Evolutionary conservation across 768 basidiomycete genomes (phyloP).

Genomic region (Sistotremastrum niveocremeum): DNA sequence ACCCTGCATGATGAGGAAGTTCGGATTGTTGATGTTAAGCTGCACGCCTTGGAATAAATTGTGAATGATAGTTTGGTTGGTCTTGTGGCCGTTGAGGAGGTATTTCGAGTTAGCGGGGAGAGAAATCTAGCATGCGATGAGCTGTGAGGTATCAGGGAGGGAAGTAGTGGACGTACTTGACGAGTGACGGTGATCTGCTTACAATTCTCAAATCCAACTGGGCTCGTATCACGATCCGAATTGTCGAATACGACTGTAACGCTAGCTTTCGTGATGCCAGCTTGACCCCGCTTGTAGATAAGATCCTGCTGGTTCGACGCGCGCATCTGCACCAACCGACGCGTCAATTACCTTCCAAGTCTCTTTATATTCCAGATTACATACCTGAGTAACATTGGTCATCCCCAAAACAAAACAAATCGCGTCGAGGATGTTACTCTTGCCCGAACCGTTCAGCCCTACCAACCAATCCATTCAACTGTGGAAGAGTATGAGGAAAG

Average conservation of each 20-base stretch:
- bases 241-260: slow-evolving; percentile 99
- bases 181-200: slow-evolving; percentile 94
- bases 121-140: slow-evolving; percentile 46
- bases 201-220: slow-evolving; percentile 63
- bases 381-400: slow-evolving; percentile 87
- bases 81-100: slow-evolving; percentile 90
- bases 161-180: slow-evolving; percentile 42
- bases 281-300: slow-evolving; percentile 98
- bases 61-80: slow-evolving; percentile 73
- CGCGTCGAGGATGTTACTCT: slow-evolving; percentile 98
- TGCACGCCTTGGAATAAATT: slow-evolving; percentile 93
- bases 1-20: slow-evolving; percentile 99
- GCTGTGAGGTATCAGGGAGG: not conserved
- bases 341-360: not conserved
- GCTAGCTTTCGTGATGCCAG: slow-evolving; percentile 91
- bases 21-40: slow-evolving; percentile 98
- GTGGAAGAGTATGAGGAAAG: slow-evolving; percentile 17
- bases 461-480: not conserved
- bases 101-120: slow-evolving; percentile 92
- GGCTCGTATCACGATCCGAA: slow-evolving; percentile 74
- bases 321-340: slow-evolving; percentile 50
- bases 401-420: slow-evolving; percentile 98
- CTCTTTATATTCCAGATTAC: slow-evolving; percentile 7
- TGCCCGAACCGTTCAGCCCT: slow-evolving; percentile 78
- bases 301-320: slow-evolving; percentile 93